Base-by-base conservation (phyloP, 352 stramenopile species). In the Phytopythium montanum region DNA sequence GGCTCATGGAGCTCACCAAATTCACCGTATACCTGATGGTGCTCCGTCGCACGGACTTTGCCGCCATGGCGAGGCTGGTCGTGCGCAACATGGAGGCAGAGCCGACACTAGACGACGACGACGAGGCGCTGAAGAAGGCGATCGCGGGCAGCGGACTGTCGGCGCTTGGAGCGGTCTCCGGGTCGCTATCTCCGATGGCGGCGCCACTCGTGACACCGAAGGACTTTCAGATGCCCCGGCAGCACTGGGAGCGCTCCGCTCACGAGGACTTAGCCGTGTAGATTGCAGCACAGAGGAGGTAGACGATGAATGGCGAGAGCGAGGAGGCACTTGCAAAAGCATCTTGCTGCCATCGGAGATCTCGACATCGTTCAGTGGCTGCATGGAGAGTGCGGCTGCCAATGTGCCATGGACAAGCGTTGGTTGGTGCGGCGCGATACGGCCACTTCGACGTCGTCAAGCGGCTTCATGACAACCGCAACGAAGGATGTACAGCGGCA, bases 191-290 rank as follows among this genome's bases (percentile, higher is more conserved):
- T 59, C 75, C 75, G 0, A 60, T 70, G 52, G 76, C 67, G 14
- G 53, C 53, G 53, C 29, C 39, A 26, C 57, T 82, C 58, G 64
- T 81, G 21, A 83, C 71, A 33, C 75, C 72, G 6, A 59, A 49
- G 53, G 53, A 38, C 0, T 38, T 59, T 25, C 64, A 67, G 54
- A 56, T 33, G 51, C 51, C 51, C 51, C 19, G 33, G 2, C 70
- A 70, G 52, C 76, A 82, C 56, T 90, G 78, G 78, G 79, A 88
- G 33, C 70, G 77, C 2, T 38, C 6, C 14, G 1, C 38, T 14
- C 6, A n/a, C 29, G 25, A 39, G 14, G 53, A 59, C 53, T 26
- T 38, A 25, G 25, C 28, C 38, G 53, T 59, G 25, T 59, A 49
- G 38, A 5, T 19, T 36, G 19, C 13, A n/a, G 19, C 28, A 21